These are phyloP conservation scores for Monilinia fructicola DNA, from an alignment of 2,329 filamentous ascomycete species.

Conservation along the genomic window DNA sequence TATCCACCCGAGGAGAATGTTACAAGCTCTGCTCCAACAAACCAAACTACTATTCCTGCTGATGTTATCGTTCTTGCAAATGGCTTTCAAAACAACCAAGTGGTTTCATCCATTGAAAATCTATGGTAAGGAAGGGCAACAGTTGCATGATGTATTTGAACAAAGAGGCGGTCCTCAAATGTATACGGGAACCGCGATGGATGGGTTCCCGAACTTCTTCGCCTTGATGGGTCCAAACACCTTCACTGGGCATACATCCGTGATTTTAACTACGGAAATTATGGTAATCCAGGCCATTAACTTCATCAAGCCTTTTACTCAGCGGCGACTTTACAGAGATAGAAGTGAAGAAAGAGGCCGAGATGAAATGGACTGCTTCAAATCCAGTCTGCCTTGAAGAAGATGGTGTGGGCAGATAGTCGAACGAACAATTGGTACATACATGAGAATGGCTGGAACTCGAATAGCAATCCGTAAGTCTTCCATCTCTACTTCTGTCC, in stretches of 20 bases:
- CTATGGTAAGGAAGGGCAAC: slow-evolving; percentile 48
- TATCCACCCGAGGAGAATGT: slow-evolving; percentile 43
- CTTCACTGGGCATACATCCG: slow-evolving; percentile 56
- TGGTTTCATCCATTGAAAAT: slow-evolving; percentile 57
- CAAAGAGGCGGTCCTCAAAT: slow-evolving; percentile 56
- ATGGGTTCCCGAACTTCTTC: slow-evolving; percentile 61
- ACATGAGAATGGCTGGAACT: slow-evolving; percentile 49
- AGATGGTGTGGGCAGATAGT: slow-evolving; percentile 49
- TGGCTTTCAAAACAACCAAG: slow-evolving; percentile 55
- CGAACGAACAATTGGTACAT: slow-evolving; percentile 53
- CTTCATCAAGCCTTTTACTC: slow-evolving; percentile 53
- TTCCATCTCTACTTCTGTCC: background rate
- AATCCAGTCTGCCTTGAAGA: slow-evolving; percentile 48
- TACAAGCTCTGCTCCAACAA: slow-evolving; percentile 32
- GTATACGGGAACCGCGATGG: slow-evolving; percentile 57
- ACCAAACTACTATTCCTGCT: slow-evolving; percentile 48
- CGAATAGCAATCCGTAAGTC: slow-evolving; percentile 48
- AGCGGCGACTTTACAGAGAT: slow-evolving; percentile 46
- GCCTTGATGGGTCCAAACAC: slow-evolving; percentile 60
- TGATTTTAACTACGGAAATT: slow-evolving; percentile 57
- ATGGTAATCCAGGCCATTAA: slow-evolving; percentile 55
- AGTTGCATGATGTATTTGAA: slow-evolving; percentile 53
- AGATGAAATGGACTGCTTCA: slow-evolving; percentile 48
- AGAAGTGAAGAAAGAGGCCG: slow-evolving; percentile 51
- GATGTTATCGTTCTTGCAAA: slow-evolving; percentile 60